Conservation (phyloP, 2,329 filamentous ascomycete genomes). For the Colletotrichum camelliae region DNA sequence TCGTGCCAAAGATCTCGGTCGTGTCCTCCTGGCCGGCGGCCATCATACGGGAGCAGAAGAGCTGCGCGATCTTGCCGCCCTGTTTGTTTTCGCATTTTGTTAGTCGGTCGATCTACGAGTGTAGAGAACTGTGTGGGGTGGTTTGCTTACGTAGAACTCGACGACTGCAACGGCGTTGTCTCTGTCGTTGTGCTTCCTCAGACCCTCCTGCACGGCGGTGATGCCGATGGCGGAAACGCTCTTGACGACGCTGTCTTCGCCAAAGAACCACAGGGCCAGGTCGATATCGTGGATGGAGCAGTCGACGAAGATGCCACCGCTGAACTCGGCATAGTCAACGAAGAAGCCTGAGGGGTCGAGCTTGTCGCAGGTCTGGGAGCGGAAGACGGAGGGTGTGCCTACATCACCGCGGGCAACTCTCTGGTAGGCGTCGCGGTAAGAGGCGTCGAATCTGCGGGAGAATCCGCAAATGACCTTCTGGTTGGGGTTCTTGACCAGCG, state of each 20-base stretch:
- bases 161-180: slow-evolving; percentile 56
- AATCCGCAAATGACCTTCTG: slow-evolving; percentile 64
- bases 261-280: slow-evolving; percentile 38
- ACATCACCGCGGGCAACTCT: slow-evolving; percentile 60
- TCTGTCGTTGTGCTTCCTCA: slow-evolving; percentile 35
- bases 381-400: slow-evolving; percentile 64
- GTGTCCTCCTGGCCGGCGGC: slow-evolving; percentile 70
- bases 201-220: slow-evolving; percentile 35
- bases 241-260: slow-evolving; percentile 35
- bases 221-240: slow-evolving; percentile 35
- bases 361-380: slow-evolving; percentile 72
- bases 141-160: slow-evolving; percentile 52
- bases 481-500: slow-evolving; percentile 47
- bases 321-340: slow-evolving; percentile 68
- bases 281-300: slow-evolving; percentile 73
- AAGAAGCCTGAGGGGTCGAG: slow-evolving; percentile 71
- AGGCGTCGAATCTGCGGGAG: slow-evolving; percentile 61
- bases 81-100: slow-evolving; percentile 28
- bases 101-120: not conserved
- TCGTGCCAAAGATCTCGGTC: slow-evolving; percentile 71
- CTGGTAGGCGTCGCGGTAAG: slow-evolving; percentile 64
- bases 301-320: slow-evolving; percentile 74
- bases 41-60: slow-evolving; percentile 71
- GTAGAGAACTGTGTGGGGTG: rapidly evolving
- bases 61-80: slow-evolving; percentile 67